Conservation (phyloP, 352 stramenopile genomes). For the Phytopythium ostracodes region DNA sequence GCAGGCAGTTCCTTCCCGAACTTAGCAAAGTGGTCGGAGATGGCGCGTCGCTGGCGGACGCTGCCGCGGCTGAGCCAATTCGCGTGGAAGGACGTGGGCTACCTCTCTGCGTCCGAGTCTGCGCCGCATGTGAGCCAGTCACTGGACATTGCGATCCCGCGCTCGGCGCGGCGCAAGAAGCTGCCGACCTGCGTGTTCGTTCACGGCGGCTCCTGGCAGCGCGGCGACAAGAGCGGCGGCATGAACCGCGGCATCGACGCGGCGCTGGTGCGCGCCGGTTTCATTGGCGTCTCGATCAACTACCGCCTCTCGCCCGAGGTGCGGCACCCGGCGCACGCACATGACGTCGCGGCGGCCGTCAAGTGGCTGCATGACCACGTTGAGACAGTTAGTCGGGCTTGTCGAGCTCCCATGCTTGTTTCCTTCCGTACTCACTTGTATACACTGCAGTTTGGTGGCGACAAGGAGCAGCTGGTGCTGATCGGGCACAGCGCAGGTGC, state of each 20-base stretch:
- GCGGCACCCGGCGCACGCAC: slow-evolving; percentile 58
- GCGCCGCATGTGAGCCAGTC: slow-evolving; percentile 40
- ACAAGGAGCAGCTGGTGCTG: slow-evolving; percentile 52
- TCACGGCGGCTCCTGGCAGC: slow-evolving; percentile 82
- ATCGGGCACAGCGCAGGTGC: slow-evolving; percentile 78
- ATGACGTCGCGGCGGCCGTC: slow-evolving; percentile 57
- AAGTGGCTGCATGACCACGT: slow-evolving; percentile 67
- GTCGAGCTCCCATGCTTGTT: too few relatives aligned
- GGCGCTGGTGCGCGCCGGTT: slow-evolving; percentile 49
- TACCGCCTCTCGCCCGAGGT: slow-evolving; percentile 81
- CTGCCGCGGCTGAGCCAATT: slow-evolving; percentile 30
- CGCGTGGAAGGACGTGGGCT: slow-evolving; percentile 25
- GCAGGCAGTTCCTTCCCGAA: too few relatives aligned
- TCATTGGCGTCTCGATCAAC: slow-evolving; percentile 67
- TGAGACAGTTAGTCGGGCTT: slow-evolving; percentile 34
- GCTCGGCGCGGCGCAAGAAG: slow-evolving; percentile 18
- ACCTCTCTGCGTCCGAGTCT: slow-evolving; percentile 7
- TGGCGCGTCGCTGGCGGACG: slow-evolving; percentile 15
- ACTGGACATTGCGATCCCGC: slow-evolving; percentile 68
- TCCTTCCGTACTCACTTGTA: too few relatives aligned
- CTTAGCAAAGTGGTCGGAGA: slow-evolving; percentile 9
- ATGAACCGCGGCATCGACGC: slow-evolving; percentile 65
- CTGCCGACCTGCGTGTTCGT: slow-evolving; percentile 77
- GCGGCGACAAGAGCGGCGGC: slow-evolving; percentile 65
- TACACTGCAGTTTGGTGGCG: slow-evolving; percentile 57